phyloP scores from a whole-genome alignment of 345 rosid genomes.

The Sonneratia alba region DNA sequence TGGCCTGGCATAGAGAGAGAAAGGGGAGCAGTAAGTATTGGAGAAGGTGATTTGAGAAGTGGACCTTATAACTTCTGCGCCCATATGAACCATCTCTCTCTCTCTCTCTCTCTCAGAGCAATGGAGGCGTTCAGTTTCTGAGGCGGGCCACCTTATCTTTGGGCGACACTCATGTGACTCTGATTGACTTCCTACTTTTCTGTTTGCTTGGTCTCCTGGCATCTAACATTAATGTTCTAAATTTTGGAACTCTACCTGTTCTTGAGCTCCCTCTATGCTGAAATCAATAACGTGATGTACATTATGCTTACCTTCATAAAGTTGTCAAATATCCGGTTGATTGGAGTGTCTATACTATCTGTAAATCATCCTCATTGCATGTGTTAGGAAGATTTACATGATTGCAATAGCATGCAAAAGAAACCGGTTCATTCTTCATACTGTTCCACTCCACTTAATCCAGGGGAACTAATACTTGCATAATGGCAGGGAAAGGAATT shows the following conservation, averaged over 20 bases:
- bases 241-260: too few relatives aligned
- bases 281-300: too few relatives aligned
- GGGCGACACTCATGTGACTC: constrained; percentile 9
- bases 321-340: too few relatives aligned
- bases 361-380: too few relatives aligned
- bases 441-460: not conserved
- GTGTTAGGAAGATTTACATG: not conserved
- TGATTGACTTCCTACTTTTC: not conserved
- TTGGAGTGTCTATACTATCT: too few relatives aligned
- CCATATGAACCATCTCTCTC: constrained; percentile 3
- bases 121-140: not conserved
- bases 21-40: not conserved
- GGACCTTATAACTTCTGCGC: not conserved
- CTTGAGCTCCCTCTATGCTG: too few relatives aligned
- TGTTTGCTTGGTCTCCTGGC: not conserved
- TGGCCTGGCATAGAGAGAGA: constrained; percentile 11
- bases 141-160: not conserved
- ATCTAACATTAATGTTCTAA: not conserved
- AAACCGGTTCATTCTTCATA: not conserved
- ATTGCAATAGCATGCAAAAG: too few relatives aligned
- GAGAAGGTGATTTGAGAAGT: constrained; percentile 5
- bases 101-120: not conserved
- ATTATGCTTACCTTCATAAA: too few relatives aligned
- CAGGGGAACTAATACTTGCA: not conserved
- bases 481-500: not conserved